Conservation (phyloP, 352 stramenopile species). For the Globisporangium takayamanum region DNA sequence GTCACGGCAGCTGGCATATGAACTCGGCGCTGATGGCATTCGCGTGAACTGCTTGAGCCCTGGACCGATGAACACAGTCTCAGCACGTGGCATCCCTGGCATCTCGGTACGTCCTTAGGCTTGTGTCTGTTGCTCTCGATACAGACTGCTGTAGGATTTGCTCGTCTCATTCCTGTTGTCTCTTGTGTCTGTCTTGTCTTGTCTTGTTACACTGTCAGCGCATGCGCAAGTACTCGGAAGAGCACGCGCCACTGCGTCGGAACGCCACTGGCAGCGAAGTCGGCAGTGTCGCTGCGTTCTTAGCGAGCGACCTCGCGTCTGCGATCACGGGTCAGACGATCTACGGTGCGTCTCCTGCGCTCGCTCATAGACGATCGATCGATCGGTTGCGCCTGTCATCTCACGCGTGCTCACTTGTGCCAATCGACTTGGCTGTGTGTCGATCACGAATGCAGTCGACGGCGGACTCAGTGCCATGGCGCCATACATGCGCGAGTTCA, state of each 20-base stretch:
- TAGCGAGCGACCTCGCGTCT: conserved; percentile 63
- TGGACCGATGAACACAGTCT: conserved; percentile 88
- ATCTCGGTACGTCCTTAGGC: conserved; percentile 51
- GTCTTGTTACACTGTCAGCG: conserved; percentile 22
- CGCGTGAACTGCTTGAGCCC: conserved; percentile 89
- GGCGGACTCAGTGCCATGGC: conserved; percentile 58
- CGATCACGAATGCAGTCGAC: conserved; percentile 38
- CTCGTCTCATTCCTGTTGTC: neutral
- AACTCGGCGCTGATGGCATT: conserved; percentile 69
- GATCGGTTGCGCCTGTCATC: neutral
- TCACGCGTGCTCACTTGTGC: neutral
- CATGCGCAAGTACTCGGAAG: conserved; percentile 73
- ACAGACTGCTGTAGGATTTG: conserved; percentile 3
- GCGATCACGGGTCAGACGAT: conserved; percentile 89
- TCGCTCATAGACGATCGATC: neutral
- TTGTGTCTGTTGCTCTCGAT: neutral
- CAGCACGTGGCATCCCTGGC: conserved; percentile 82
- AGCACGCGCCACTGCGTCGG: conserved; percentile 57
- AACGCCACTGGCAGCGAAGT: conserved; percentile 75
- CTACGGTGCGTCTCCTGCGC: conserved; percentile 40
- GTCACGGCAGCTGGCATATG: conserved; percentile 73
- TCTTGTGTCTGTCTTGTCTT: no score
- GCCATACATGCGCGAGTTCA: conserved; percentile 24
- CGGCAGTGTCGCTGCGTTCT: conserved; percentile 67
- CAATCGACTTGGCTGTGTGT: conserved; percentile 8